Evolutionary conservation across 1,284 basidiomycete genomes (phyloP).

Genomic region (Jaminaea rosea): DNA sequence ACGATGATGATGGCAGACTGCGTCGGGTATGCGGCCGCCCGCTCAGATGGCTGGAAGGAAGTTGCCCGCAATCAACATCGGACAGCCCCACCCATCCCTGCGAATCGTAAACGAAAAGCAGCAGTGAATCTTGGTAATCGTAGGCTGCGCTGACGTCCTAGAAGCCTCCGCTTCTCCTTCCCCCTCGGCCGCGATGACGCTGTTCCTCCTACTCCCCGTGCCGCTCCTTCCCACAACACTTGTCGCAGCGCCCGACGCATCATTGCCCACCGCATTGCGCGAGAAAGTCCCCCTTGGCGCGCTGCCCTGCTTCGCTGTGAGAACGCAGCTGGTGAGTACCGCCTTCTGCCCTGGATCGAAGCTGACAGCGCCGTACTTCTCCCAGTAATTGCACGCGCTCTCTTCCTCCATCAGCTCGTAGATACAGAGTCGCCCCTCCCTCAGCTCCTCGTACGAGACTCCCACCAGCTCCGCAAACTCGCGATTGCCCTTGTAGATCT

Average conservation of each 20-base stretch:
- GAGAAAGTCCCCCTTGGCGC: not conserved
- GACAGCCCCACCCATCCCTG: conserved; percentile 54
- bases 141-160: not conserved
- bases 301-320: conserved; percentile 44
- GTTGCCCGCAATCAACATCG: conserved; percentile 14
- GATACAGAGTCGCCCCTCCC: conserved; percentile 84
- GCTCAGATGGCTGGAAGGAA: too few species aligned
- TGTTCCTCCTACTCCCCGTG: not conserved
- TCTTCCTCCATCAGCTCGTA: conserved; percentile 73
- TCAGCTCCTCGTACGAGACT: conserved; percentile 68
- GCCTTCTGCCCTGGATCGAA: conserved; percentile 75
- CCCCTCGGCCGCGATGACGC: conserved; percentile 3
- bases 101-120: conserved; percentile 93
- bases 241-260: not conserved
- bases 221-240: not conserved
- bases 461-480: conserved; percentile 79
- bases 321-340: conserved; percentile 82
- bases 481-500: conserved; percentile 95
- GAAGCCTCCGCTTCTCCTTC: conserved; percentile 7
- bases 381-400: conserved; percentile 93
- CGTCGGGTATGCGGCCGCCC: too few species aligned
- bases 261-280: not conserved
- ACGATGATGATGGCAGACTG: too few species aligned
- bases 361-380: conserved; percentile 52
- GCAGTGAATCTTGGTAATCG: conserved; percentile 62